phyloP scores from a whole-genome alignment of 495 filamentous ascomycete species.

The Daldinia loculata region DNA sequence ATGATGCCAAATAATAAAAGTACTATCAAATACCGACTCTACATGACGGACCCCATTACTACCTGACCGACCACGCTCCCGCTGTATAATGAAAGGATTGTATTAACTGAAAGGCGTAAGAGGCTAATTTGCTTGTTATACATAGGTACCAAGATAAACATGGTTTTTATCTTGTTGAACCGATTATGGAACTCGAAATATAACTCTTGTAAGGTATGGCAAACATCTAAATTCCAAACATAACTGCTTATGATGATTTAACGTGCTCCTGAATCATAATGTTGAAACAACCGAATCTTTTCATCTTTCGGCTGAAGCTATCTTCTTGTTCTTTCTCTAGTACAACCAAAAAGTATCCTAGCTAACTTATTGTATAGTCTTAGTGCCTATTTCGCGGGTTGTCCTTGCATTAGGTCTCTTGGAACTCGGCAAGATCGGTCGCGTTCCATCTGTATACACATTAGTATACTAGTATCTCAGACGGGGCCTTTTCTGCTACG shows the following conservation, averaged over 20 bases:
- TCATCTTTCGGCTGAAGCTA: constrained; percentile 94
- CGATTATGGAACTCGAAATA: background rate
- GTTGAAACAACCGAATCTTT: constrained; percentile 86
- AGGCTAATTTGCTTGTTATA: constrained; percentile 13
- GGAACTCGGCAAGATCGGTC: constrained; percentile 69
- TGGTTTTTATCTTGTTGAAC: background rate
- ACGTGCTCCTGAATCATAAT: constrained; percentile 69
- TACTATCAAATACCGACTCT: constrained; percentile 74
- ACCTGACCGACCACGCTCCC: constrained; percentile 56
- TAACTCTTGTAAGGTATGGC: constrained; percentile 37
- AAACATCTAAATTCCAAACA: background rate
- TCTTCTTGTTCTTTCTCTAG: constrained; percentile 19
- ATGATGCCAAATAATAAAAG: constrained; percentile 65
- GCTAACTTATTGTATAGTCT: constrained; percentile 17
- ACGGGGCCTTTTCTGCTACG: constrained; percentile 10
- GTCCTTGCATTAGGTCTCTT: constrained; percentile 48
- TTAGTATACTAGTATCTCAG: constrained; percentile 50
- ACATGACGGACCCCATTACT: constrained; percentile 52
- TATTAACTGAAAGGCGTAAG: background rate
- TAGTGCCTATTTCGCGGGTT: constrained; percentile 23
- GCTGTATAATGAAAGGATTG: constrained; percentile 13
- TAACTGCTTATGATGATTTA: constrained; percentile 67
- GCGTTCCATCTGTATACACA: constrained; percentile 70
- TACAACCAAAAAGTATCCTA: background rate
- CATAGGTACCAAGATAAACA: background rate